Conservation (phyloP, 179 eudicot genomes). For the Beta lomatogona region DNA sequence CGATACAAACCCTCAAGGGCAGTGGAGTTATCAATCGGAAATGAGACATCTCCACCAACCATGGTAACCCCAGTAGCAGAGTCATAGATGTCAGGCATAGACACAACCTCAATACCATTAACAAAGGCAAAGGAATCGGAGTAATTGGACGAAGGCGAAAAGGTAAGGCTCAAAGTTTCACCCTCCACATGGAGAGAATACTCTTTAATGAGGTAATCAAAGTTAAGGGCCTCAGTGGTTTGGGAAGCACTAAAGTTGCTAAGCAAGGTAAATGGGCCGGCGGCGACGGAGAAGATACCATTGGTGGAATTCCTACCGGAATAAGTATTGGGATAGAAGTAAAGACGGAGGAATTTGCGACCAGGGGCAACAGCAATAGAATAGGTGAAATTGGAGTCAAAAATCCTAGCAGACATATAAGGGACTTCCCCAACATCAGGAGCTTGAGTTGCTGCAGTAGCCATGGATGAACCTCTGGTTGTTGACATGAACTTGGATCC, state of each 20-base stretch:
- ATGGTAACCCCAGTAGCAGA: conserved; percentile 7
- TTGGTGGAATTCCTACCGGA: conserved; percentile 45
- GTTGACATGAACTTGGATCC: conserved; percentile 54
- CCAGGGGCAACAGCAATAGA: conserved; percentile 67
- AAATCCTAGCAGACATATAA: conserved; percentile 77
- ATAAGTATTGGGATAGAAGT: conserved; percentile 79
- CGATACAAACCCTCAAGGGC: conserved; percentile 72
- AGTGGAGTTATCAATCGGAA: conserved; percentile 56
- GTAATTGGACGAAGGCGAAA: conserved; percentile 53
- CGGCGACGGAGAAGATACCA: conserved; percentile 60
- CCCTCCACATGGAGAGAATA: conserved; percentile 56
- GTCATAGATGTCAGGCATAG: conserved; percentile 68
- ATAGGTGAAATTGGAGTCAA: conserved; percentile 62
- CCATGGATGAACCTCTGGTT: conserved; percentile 39
- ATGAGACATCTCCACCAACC: conserved; percentile 30
- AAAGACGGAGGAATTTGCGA: conserved; percentile 72
- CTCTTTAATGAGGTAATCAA: conserved; percentile 59
- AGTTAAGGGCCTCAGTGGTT: conserved; percentile 67
- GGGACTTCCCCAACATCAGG: conserved; percentile 74
- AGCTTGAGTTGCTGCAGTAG: conserved; percentile 56
- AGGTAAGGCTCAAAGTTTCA: conserved; percentile 54
- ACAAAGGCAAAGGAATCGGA: conserved; percentile 70
- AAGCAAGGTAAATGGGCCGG: conserved; percentile 63
- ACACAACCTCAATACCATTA: conserved; percentile 82
- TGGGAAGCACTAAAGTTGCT: conserved; percentile 84